phyloP scores from a whole-genome alignment of 257 asterid species.

The Scutellaria baicalensis region DNA sequence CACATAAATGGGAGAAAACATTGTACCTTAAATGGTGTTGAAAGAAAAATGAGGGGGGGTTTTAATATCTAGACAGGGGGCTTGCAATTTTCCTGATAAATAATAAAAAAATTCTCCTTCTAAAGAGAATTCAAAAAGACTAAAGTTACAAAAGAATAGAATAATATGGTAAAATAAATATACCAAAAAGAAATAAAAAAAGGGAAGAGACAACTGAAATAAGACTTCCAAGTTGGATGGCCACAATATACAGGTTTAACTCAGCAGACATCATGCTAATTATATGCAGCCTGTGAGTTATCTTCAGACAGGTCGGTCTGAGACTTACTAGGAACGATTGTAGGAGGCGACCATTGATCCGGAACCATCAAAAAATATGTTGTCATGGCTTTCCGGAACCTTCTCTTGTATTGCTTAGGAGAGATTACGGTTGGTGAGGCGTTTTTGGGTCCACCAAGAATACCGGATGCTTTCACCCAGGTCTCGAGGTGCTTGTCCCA shows the following conservation, averaged over 20 bases:
- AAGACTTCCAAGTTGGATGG: neutral
- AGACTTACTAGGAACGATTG: conserved; percentile 45
- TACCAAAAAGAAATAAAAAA: conserved; percentile 20
- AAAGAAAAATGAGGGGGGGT: conserved; percentile 12
- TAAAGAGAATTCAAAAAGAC: conserved; percentile 20
- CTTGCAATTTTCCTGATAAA: conserved; percentile 12
- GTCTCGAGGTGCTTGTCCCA: conserved; percentile 98
- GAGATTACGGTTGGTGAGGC: conserved; percentile 83
- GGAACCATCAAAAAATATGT: conserved; percentile 92
- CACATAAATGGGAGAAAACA: neutral
- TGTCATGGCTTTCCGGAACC: conserved; percentile 94
- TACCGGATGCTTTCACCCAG: conserved; percentile 93
- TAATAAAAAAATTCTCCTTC: conserved; percentile 21
- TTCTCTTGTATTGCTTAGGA: conserved; percentile 86
- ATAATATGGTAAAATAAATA: neutral
- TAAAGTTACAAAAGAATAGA: conserved; percentile 46
- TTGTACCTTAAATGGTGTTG: neutral
- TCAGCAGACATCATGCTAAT: conserved; percentile 13
- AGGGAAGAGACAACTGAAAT: conserved; percentile 13
- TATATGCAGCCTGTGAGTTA: conserved; percentile 26
- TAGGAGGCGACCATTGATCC: conserved; percentile 89
- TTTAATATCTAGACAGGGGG: conserved; percentile 17
- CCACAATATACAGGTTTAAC: conserved; percentile 25
- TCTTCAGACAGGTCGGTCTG: conserved; percentile 54
- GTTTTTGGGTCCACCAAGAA: conserved; percentile 90